Conservation (phyloP, 352 stramenopile genomes). For the Globisporangium recalcitrans region DNA sequence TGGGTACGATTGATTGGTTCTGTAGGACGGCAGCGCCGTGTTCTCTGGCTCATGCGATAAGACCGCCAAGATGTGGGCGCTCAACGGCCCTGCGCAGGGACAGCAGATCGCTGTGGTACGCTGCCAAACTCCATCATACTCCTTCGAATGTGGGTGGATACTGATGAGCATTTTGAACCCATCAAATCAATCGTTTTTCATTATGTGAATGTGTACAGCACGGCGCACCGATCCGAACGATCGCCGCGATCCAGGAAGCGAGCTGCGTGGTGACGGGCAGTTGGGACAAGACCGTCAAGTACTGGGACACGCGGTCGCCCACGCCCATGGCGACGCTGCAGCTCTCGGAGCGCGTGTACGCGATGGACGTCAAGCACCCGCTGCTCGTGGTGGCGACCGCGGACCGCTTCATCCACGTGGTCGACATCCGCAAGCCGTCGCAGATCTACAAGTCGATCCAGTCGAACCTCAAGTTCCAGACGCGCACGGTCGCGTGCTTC, state of each 20-base stretch:
- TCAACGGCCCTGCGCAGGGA: constrained; percentile 69
- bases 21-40: constrained; percentile 88
- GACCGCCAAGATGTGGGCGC: constrained; percentile 93
- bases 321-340: constrained; percentile 86
- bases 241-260: constrained; percentile 75
- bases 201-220: constrained; percentile 66
- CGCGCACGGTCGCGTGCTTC: constrained; percentile 85
- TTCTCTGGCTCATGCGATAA: constrained; percentile 94
- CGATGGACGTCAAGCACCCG: constrained; percentile 91
- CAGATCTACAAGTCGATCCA: constrained; percentile 85
- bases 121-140: neutral
- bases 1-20: neutral
- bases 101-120: constrained; percentile 77
- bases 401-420: constrained; percentile 87
- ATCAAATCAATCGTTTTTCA: constrained; percentile 2
- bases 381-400: constrained; percentile 93
- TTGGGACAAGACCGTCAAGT: constrained; percentile 95
- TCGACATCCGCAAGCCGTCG: constrained; percentile 75
- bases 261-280: constrained; percentile 92
- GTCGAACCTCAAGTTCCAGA: constrained; percentile 87
- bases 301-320: constrained; percentile 93
- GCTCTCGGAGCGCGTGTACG: constrained; percentile 92
- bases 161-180: neutral
- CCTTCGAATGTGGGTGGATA: neutral
- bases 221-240: constrained; percentile 88